Evolutionary conservation across 768 basidiomycete genomes (phyloP).

Genomic region (Crassisporium funariophilum): DNA sequence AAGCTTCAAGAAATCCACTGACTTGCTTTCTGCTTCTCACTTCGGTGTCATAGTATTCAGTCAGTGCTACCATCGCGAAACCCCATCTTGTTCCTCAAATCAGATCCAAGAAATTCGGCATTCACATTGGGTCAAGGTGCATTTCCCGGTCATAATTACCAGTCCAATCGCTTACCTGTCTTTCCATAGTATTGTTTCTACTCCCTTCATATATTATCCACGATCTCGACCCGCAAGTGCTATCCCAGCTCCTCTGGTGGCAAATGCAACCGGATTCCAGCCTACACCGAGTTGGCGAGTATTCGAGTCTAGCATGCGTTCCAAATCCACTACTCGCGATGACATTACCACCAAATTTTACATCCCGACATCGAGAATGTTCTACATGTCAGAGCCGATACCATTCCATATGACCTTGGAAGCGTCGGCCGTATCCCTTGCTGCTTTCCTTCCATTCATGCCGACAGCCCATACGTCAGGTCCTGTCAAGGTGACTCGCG

Average conservation of each 20-base stretch:
- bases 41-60: conserved; percentile 47
- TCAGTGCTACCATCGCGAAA: conserved; percentile 55
- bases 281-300: conserved; percentile 50
- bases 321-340: conserved; percentile 39
- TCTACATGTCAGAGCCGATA: conserved; percentile 58
- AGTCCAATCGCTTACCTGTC: conserved; percentile 4
- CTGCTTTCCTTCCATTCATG: conserved; percentile 59
- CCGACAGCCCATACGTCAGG: conserved; percentile 43
- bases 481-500: conserved; percentile 43
- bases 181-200: conserved; percentile 49
- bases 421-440: conserved; percentile 57
- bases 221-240: conserved; percentile 61
- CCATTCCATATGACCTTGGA: conserved; percentile 69
- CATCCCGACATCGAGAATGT: conserved; percentile 60
- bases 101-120: conserved; percentile 56
- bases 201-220: conserved; percentile 66
- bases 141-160: conserved; percentile 20
- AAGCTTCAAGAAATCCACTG: conserved; percentile 9
- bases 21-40: not conserved
- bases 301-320: conserved; percentile 41
- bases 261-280: conserved; percentile 42
- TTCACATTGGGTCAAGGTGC: conserved; percentile 55
- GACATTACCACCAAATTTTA: conserved; percentile 47
- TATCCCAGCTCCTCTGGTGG: conserved; percentile 48
- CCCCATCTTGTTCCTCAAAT: conserved; percentile 45